Base-by-base conservation (phyloP, 768 basidiomycete genomes). In the Dendrothele bispora region DNA sequence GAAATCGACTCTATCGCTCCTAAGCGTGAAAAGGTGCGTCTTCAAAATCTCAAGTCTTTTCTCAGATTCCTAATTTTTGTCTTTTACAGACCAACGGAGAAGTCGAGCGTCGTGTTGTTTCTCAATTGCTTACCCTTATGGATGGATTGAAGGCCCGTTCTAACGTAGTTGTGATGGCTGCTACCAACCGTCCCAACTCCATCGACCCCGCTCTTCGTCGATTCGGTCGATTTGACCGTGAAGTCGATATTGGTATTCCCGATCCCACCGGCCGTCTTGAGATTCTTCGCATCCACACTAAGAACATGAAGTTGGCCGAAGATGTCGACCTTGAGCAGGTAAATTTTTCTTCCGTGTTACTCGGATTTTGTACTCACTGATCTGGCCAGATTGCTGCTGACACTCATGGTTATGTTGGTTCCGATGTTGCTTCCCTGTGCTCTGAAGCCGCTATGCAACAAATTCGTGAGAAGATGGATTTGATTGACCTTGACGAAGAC, bases 401-500 rank as follows among this genome's bases (percentile, higher is more conserved):
- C 66, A 99, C 97, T 5, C 97, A 99, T 66, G 97, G 97, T 69
- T 98, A 98, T 61, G 97, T 99, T 58, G 97, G 97, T 65, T 97
- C 97, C 29, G 97, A 99, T 77, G 65, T 99, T 49, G 97, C 97
- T 21, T 90, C 97, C 10, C 80, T 99, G 42, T 99, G 97, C 68
- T 98, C 97, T 2, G 97, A 99, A 66, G 97, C 97, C 46, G 97
- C 97, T 38, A 99, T 99, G 97, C 97, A 99, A 74, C 97, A 99
- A 67, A 99, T 99, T 55, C 91, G 97, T 66, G 97, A 99, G 74
- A 99, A 99, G 83, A 98, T 99, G 95, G 95, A 98, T 57, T 72
- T 93, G 56, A 93, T 95, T 54, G 93, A 95, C 66, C 80, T 95
- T 25, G 92, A 94, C 53, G 91, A 95, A 68, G 97, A 99, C 63